Conservation (phyloP, 108 stramenopile species). For the Schizochytrium sp. region DNA sequence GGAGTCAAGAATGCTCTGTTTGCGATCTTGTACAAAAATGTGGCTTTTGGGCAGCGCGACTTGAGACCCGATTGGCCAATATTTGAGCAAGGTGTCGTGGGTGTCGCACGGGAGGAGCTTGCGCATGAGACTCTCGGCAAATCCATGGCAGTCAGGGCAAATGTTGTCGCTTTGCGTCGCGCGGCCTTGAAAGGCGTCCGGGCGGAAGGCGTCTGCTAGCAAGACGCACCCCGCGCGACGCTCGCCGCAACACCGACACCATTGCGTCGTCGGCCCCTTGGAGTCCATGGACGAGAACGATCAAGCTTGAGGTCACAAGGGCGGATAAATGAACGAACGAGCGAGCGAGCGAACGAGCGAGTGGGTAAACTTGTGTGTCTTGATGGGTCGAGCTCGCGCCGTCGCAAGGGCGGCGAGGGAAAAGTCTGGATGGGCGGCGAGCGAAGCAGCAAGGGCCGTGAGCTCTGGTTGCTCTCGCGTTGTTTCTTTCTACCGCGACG, state of each 20-base stretch:
- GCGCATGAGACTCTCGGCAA: not conserved
- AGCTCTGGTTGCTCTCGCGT: too few relatives aligned
- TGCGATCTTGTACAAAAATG: not conserved
- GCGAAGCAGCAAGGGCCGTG: too few relatives aligned
- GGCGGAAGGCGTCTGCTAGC: not conserved
- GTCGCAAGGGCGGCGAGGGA: too few relatives aligned
- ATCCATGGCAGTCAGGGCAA: not conserved
- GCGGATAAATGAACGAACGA: too few relatives aligned
- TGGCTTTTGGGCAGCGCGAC: not conserved
- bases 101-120: not conserved
- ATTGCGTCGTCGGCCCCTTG: not conserved
- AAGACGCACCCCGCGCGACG: not conserved
- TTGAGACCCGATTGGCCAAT: not conserved
- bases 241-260: conserved; percentile 12
- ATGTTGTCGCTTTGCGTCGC: not conserved
- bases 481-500: too few relatives aligned
- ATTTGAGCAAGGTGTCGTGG: not conserved
- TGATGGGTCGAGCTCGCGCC: too few relatives aligned
- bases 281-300: too few relatives aligned
- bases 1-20: not conserved
- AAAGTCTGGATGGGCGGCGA: too few relatives aligned
- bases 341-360: too few relatives aligned
- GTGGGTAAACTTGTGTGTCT: too few relatives aligned
- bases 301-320: too few relatives aligned
- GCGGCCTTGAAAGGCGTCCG: not conserved